Evolutionary conservation across 2,329 filamentous ascomycete genomes (phyloP), one percentile per base, ranked within the genome.

Genomic region (Sclerotinia sclerotiorum): DNA sequence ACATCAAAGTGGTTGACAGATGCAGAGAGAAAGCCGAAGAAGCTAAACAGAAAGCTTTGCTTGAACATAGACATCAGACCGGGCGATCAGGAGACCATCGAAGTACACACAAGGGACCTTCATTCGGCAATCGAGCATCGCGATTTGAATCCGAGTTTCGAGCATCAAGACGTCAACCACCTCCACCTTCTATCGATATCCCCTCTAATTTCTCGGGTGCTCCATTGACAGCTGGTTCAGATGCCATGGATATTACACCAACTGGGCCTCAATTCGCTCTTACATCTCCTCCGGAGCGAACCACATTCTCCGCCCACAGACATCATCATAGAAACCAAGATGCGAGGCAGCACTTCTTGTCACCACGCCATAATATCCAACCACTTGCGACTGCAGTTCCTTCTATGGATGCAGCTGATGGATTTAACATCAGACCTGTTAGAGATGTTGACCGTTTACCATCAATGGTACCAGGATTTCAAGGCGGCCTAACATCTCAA

Each of bases 1-100:
- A 99, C 81, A 94, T 97, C 82, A 93, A 96, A 78, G 93, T 97
- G 70, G 89, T 97, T 72, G 94, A 98, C 75, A 94, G 93, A 80
- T 92, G 91, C 78, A 90, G 92, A 71, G 92, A 95, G 78, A 92
- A 92, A 81, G 89, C 89, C 42, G 93, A 97, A 76, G 87, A 97
- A 77, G 86, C 88, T 67, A 95, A 96, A 76, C 84, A 88, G 75
- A 91, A 92, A 75, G 72, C 73, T 35, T 46, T 74, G 19, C 73
- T 76, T 57, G 77, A 77, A 58, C 73, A 74, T 29, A 63, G 82
- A 81, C 71, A 80, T 78, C 62, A 73, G 58, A 69, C 66, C 48
- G 72, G 73, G 32, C 68, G 71, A 68, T 74, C 73, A 39, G 67
- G 72, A 42, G 76, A 77, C 52, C 73, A 76, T 65, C 71, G 76